phyloP scores from a whole-genome alignment of 2,329 filamentous ascomycete species.

The Colletotrichum sp. region DNA sequence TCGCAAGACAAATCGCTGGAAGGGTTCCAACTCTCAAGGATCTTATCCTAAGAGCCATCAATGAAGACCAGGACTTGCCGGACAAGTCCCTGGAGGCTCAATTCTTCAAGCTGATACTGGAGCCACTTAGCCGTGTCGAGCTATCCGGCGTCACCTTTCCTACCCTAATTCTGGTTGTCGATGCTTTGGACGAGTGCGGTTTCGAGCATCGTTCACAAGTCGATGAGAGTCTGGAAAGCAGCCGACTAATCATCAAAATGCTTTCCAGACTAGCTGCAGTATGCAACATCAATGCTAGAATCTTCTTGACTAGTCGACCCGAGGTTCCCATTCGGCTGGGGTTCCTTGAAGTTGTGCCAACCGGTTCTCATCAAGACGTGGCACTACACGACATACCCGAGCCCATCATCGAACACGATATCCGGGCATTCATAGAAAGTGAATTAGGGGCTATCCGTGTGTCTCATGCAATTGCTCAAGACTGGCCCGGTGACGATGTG shows the following conservation, averaged over 20 bases:
- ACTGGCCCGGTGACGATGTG: neutral
- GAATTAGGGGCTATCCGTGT: rapidly evolving
- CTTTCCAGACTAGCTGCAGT: neutral
- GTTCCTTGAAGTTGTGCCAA: neutral
- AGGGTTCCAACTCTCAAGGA: rapidly evolving
- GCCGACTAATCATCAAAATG: rapidly evolving
- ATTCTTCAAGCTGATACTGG: neutral
- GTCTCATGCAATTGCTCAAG: neutral
- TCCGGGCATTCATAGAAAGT: neutral
- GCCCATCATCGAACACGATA: neutral
- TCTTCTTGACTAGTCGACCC: neutral
- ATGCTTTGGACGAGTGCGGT: neutral
- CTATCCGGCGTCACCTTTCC: neutral
- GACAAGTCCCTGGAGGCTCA: neutral
- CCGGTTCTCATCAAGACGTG: neutral
- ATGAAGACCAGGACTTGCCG: neutral
- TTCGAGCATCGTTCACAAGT: neutral
- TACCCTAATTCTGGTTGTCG: neutral
- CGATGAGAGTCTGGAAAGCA: neutral
- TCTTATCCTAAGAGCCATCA: rapidly evolving
- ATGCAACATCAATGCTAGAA: neutral
- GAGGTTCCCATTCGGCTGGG: neutral
- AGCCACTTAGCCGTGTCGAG: rapidly evolving
- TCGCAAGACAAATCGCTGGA: neutral
- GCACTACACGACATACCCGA: neutral